Base-by-base conservation (phyloP, 306 rosid species). In the Glycine latifolia region DNA sequence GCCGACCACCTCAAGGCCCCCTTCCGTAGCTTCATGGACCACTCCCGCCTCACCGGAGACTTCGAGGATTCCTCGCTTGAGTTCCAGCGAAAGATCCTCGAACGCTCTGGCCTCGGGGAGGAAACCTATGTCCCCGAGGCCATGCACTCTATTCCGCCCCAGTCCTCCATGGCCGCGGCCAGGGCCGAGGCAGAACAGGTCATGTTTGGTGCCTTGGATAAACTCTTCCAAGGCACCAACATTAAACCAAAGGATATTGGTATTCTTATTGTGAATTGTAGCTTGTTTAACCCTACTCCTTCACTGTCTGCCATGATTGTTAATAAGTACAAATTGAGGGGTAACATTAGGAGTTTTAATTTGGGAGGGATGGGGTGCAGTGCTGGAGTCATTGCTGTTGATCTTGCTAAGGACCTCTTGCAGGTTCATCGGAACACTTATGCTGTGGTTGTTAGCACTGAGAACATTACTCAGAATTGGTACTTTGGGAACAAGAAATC, bases 331-430 rank as follows among this genome's bases (percentile, higher is more conserved):
- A 89, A 87, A 26, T 20, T 92, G 76, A 87, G 94, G 85, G 97
- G 94, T 48, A 90, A 90, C 52, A 85, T 92, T 43, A 75, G 89
- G 80, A 92, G 97, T 76, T 92, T 81, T n/a, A 92, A 90, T 87
- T 68, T 92, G 74, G 97, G 97, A 3, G 97, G 97, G 49, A 92
- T 92, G 97, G 97, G 92, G 3, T 92, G 97, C 11, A 87, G 97
- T 78, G 91, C 92, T 68, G 97, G 94, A 60, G 97, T 92, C 60
- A 90, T 92, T 50, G 94, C 97, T 3, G 72, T 87, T 73, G 97
- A 92, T 80, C 88, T 92, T 14, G 97, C 97, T 0, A 90, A 87
- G 84, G 97, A 92, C 62, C 73, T 92, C 82, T 52, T 90, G 80
- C 90, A 82, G 65, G 76, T 92, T 79, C 97, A 90, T 54, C 80